A percentile compares a stretch with the other conserved stretches of the same genome.
Conservation (phyloP, 441 rosid genomes). For the Geranium incanum region DNA sequence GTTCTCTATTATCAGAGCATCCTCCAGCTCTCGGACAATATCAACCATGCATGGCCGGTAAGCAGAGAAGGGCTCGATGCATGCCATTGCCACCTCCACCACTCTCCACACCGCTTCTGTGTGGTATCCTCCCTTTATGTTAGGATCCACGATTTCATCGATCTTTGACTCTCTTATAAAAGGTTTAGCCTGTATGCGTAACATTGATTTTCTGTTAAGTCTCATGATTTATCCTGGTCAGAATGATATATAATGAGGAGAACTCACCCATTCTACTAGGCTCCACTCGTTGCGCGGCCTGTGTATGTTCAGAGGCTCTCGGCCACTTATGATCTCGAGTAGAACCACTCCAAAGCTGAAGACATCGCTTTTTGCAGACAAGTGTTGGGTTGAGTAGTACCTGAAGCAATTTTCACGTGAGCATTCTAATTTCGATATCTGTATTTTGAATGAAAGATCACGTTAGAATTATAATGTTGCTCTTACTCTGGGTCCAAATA, state of each 20-base stretch:
- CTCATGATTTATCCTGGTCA: background rate
- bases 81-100: conserved; percentile 63
- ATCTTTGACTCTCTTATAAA: conserved; percentile 61
- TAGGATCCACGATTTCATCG: conserved; percentile 68
- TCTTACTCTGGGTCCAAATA: conserved; percentile 71
- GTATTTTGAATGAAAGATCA: background rate
- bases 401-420: conserved; percentile 23
- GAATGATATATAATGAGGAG: no score
- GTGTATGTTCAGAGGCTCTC: conserved; percentile 65
- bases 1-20: conserved; percentile 70
- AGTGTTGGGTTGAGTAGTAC: conserved; percentile 65
- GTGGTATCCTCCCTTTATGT: conserved; percentile 58
- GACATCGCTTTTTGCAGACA: conserved; percentile 71
- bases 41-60: conserved; percentile 56
- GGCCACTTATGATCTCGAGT: conserved; percentile 60
- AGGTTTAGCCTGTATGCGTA: conserved; percentile 51
- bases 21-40: conserved; percentile 61
- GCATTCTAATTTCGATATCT: background rate
- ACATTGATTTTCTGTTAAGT: conserved; percentile 13
- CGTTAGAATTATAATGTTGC: background rate
- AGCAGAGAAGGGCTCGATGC: conserved; percentile 60
- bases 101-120: conserved; percentile 81
- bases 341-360: conserved; percentile 73
- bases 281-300: conserved; percentile 71
- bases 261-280: conserved; percentile 72